Evolutionary conservation across 148 eudicot genomes (phyloP), one percentile per base, ranked within the genome.

Genomic region (Rhododendron griersonianum): DNA sequence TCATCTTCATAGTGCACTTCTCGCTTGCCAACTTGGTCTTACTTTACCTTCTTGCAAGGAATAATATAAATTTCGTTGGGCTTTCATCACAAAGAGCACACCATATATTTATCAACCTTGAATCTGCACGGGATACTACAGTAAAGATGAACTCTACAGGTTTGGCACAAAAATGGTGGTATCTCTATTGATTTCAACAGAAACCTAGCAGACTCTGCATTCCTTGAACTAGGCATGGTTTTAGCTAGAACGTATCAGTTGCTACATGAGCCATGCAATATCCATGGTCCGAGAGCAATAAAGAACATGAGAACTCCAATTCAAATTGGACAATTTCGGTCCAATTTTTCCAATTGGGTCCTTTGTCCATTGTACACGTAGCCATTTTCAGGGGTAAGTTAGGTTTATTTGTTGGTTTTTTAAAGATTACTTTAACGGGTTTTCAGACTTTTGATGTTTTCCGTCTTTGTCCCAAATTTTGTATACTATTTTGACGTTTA

Each of bases 1-100:
- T 95, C 92, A 90, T 91, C 87, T 94, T 97, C 92, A 83, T 93
- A 59, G 87, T 86, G 82, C 95, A 91, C 83, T 90, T 95, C 88
- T 83, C 92, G 3, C 89, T 94, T 41, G 94, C 98, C 88, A 93
- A 93, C 91, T 74, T 93, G 45, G 91, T 91, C 87, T 91, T 89
- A 67, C 93, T 97, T 78, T 81, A 74, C 87, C 87, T 87, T 85
- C 86, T 89, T 44, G 41, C 81, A 47, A 86, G 82, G 53, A 57
- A 81, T 59, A 39, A 84, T 65, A 74, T 44, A 59, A 81, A 19
- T 75, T 55, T 82, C 69, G 50, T 78, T 28, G 67, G 69, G 85
- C 78, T 84, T 80, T 84, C 91, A 65, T 87, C 91, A 86, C 88
- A 88, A 30, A 87, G 82, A 88, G 87, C 82, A 84, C 86, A 77